phyloP scores from a whole-genome alignment of 257 asterid species.

The Solanum peruvianum region DNA sequence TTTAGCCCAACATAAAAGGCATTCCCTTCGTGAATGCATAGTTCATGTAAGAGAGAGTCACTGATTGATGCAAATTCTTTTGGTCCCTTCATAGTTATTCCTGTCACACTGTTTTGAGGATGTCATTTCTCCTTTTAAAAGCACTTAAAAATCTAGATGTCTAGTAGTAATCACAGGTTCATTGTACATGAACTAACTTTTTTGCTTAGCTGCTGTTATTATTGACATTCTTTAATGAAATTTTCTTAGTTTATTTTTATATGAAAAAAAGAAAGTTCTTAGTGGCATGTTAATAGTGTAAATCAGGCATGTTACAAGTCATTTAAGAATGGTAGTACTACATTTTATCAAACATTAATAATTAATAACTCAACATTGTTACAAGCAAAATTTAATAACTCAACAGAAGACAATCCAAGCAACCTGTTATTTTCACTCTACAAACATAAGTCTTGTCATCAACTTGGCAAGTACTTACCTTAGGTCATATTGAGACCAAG shows the following conservation, averaged over 20 bases:
- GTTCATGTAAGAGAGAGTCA: background rate
- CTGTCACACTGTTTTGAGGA: background rate
- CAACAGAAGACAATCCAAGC: slow-evolving; percentile 1
- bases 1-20: background rate
- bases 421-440: slow-evolving; percentile 9
- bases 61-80: background rate
- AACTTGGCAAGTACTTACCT: background rate
- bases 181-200: background rate
- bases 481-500: background rate
- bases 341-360: background rate
- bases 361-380: background rate
- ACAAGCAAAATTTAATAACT: slow-evolving; percentile 1
- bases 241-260: background rate
- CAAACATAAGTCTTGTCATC: background rate
- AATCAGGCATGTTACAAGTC: background rate
- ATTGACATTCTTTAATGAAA: background rate
- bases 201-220: background rate
- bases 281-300: background rate
- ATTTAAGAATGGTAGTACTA: background rate
- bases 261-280: background rate
- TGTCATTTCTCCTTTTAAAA: background rate
- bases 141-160: background rate
- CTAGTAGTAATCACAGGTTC: background rate
- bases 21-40: background rate
- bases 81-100: background rate